Conservation (phyloP, 2,329 filamentous ascomycete genomes). For the Pseudocercospora vitis region DNA sequence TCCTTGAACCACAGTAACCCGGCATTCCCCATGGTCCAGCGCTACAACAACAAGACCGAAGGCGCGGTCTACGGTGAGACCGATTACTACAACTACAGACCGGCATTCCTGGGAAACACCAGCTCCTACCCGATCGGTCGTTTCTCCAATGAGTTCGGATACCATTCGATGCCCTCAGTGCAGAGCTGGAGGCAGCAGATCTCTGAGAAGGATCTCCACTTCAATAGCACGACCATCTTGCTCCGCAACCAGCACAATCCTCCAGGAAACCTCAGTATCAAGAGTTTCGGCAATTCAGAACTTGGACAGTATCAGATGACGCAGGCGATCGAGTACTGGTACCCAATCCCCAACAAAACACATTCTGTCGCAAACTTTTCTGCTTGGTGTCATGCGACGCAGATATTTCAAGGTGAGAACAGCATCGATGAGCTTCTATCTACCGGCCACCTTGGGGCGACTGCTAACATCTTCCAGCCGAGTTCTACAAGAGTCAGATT, state of each 20-base stretch:
- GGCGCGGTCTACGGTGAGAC: slow-evolving; percentile 61
- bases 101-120: slow-evolving; percentile 54
- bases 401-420: slow-evolving; percentile 66
- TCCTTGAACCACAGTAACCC: slow-evolving; percentile 54
- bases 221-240: slow-evolving; percentile 58
- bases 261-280: slow-evolving; percentile 48
- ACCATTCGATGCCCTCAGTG: slow-evolving; percentile 61
- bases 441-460: too few species aligned
- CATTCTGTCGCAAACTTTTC: slow-evolving; percentile 59
- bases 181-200: slow-evolving; percentile 59
- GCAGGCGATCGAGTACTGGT: slow-evolving; percentile 55
- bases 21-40: slow-evolving; percentile 50
- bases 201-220: slow-evolving; percentile 52
- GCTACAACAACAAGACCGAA: slow-evolving; percentile 56
- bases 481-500: slow-evolving; percentile 62
- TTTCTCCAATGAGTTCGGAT: slow-evolving; percentile 65
- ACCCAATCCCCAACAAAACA: slow-evolving; percentile 56
- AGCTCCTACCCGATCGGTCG: slow-evolving; percentile 58
- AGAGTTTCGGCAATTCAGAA: slow-evolving; percentile 47
- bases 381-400: slow-evolving; percentile 62
- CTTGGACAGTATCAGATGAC: slow-evolving; percentile 61
- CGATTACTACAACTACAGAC: slow-evolving; percentile 58
- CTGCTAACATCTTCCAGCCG: too few species aligned
- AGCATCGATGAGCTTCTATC: too few species aligned
- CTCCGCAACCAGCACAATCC: slow-evolving; percentile 63